Conservation (phyloP, 169 alveolate species). For the Eimeria necatrix region DNA sequence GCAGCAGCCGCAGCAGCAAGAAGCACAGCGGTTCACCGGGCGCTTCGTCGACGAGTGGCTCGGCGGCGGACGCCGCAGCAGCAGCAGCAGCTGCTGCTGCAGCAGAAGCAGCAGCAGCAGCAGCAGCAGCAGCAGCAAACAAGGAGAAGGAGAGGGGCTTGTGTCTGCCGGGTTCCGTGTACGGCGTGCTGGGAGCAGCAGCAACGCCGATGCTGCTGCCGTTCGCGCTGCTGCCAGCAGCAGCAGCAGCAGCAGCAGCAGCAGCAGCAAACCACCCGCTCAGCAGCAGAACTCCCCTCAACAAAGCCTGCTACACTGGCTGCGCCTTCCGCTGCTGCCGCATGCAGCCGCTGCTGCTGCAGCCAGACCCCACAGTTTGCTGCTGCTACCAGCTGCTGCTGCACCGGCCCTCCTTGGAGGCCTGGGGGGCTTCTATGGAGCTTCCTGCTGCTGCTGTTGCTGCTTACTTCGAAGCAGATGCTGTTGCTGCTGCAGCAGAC, state of each 20-base stretch:
- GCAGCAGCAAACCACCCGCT: neutral
- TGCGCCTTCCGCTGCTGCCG: conserved; percentile 5
- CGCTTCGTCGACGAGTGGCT: neutral
- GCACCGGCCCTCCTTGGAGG: neutral
- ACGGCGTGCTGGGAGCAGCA: conserved; percentile 10
- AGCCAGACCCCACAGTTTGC: neutral
- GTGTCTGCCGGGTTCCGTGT: conserved; percentile 13
- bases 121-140: conserved; percentile 33
- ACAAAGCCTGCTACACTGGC: neutral
- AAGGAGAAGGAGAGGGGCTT: neutral
- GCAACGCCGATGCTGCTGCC: conserved; percentile 22
- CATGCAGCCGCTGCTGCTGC: conserved; percentile 37
- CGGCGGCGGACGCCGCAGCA: too few relatives aligned
- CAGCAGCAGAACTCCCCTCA: neutral
- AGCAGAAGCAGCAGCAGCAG: neutral
- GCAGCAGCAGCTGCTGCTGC: conserved; percentile 6
- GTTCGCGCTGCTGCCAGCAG: neutral
- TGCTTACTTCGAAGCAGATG: conserved; percentile 15
- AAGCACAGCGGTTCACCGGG: neutral
- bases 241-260: neutral
- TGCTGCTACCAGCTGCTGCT: conserved; percentile 20
- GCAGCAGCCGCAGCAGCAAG: neutral
- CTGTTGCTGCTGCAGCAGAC: conserved; percentile 45
- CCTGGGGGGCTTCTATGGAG: conserved; percentile 1
- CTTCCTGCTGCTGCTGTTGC: neutral